These are phyloP conservation scores for Lindgomyces ingoldianus DNA, from an alignment of 495 filamentous ascomycete genomes.

Conservation along the genomic window DNA sequence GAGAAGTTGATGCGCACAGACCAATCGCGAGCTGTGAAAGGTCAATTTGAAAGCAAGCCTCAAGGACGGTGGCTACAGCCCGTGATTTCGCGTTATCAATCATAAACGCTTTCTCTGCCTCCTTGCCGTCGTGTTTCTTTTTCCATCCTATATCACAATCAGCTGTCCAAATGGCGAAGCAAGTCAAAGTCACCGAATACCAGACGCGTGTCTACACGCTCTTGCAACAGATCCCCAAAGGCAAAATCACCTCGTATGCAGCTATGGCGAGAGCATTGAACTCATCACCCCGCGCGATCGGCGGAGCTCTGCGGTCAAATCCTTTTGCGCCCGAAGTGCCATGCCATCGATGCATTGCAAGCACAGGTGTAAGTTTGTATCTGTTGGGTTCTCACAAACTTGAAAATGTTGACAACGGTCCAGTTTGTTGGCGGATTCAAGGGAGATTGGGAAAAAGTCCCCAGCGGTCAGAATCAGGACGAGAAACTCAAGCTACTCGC, in stretches of 20 bases:
- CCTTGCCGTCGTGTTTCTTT: neutral
- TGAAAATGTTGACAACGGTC: too few species aligned
- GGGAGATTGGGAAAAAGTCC: conserved; percentile 53
- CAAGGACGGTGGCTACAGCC: neutral
- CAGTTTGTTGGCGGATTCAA: conserved; percentile 51
- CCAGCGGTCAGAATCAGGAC: conserved; percentile 49
- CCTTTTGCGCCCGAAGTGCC: conserved; percentile 50
- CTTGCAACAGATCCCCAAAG: conserved; percentile 69
- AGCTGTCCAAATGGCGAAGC: conserved; percentile 23
- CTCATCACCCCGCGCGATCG: conserved; percentile 76
- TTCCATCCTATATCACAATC: conserved; percentile 1
- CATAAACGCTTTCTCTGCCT: neutral
- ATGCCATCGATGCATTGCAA: conserved; percentile 47
- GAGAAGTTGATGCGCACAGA: neutral
- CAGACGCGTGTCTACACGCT: conserved; percentile 59
- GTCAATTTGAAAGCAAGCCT: conserved; percentile 25
- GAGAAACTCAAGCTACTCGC: conserved; percentile 52
- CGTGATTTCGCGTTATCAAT: conserved; percentile 13
- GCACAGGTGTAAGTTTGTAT: conserved; percentile 44
- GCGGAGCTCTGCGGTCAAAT: conserved; percentile 68
- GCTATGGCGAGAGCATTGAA: conserved; percentile 64
- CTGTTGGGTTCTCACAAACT: too few species aligned
- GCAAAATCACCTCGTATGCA: conserved; percentile 72
- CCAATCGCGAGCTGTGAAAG: conserved; percentile 7
- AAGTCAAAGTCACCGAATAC: conserved; percentile 38